Base-by-base conservation (phyloP, 2,329 filamentous ascomycete species). In the Lachnellula subtilissima region DNA sequence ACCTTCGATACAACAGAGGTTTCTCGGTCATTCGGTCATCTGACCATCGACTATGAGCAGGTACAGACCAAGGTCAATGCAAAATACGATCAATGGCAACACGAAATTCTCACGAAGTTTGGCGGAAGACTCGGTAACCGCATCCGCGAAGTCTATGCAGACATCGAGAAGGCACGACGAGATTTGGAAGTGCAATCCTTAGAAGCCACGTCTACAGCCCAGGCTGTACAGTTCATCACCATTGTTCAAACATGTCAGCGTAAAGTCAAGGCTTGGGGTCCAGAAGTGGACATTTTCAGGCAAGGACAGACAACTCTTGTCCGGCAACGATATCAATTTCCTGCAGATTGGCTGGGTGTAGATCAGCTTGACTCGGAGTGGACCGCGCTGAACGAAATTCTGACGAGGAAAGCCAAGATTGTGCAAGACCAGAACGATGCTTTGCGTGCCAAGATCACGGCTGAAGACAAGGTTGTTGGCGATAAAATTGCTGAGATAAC, bases 81-180 rank as follows among this genome's bases (percentile, higher is more conserved):
- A 66, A 99, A 97, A 72, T 99, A 99, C 70, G 95, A 99, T 70
- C 93, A 97, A 72, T 99, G 95, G 94, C 94, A 99, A 72, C 91
- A 97, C 66, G 94, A 99, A 63, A 96, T 99, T 54, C 79, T 97
- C 39, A 83, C 89, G 65, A 96, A 96, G 70, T 99, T 99, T 73
- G 94, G 91, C 39, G 82, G 83, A 55, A 90, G 94, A 54, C 86
- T 99, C 47, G 91, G 92, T 48, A 88, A 84, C 61, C 89, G 92
- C 50, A 95, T 97, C 85, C 84, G 91, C 49, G 94, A 99, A 67
- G 87, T 97, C 4, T 91, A 94, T 65, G 86, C 88, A 12, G 93
- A 97, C 60, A 88, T 99, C 58, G 89, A 96, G 66, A 91, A 91
- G 73, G 91, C 93, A 9, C 85, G 93, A 23, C 87, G 88, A 64